Evolutionary conservation across 768 basidiomycete genomes (phyloP).

Genomic region (Chalciporus sphaerocephalus): DNA sequence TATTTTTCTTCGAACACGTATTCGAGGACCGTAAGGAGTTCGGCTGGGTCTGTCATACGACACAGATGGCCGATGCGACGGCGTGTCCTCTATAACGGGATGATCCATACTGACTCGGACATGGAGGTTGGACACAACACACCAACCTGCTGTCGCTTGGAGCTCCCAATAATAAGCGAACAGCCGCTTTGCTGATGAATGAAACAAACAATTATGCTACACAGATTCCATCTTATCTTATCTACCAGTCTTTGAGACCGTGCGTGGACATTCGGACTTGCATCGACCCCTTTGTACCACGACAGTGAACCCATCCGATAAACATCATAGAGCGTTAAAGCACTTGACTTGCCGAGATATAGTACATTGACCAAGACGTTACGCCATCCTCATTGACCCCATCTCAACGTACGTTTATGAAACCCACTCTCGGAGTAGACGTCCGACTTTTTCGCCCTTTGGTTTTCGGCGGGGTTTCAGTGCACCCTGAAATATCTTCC

Average conservation of each 20-base stretch:
- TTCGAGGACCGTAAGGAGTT: conserved; percentile 20
- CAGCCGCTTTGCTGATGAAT: not conserved
- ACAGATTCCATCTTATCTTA: conserved; percentile 24
- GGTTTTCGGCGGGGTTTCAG: not conserved
- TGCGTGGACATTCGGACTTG: no score
- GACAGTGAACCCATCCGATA: no score
- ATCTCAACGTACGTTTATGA: no score
- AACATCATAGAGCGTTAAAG: no score
- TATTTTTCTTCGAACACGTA: conserved; percentile 14
- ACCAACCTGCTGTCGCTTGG: not conserved
- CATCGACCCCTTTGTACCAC: no score
- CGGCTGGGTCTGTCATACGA: conserved; percentile 23
- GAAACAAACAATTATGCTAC: not conserved
- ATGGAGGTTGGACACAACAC: no score
- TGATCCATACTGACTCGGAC: conserved; percentile 15
- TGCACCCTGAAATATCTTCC: conserved; percentile 4
- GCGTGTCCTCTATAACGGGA: conserved; percentile 8
- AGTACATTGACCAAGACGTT: no score
- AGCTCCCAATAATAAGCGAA: not conserved
- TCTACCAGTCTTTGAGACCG: not conserved
- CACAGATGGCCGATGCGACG: conserved; percentile 9
- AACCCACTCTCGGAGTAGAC: not conserved
- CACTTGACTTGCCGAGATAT: no score
- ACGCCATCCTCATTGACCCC: conserved; percentile 21
- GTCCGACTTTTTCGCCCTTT: conserved; percentile 25